phyloP scores from a whole-genome alignment of 140 eudicot genomes.

The Stevia rebaudiana region DNA sequence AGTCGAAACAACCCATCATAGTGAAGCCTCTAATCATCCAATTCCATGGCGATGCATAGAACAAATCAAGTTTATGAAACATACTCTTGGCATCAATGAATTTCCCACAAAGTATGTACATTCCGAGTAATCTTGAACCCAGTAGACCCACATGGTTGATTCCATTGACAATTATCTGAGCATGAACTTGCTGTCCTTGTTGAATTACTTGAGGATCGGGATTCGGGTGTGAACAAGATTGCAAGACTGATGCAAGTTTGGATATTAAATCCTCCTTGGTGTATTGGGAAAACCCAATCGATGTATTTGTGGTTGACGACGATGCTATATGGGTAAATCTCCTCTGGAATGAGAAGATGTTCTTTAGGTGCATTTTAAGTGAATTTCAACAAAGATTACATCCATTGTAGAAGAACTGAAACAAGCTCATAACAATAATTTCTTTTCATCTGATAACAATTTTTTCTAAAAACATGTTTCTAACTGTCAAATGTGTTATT shows the following conservation, averaged over 20 bases:
- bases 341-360: slow-evolving; percentile 20
- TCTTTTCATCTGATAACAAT: no score
- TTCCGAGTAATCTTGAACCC: slow-evolving; percentile 62
- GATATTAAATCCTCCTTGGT: slow-evolving; percentile 45
- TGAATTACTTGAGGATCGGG: slow-evolving; percentile 21
- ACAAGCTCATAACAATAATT: no score
- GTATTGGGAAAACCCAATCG: slow-evolving; percentile 15
- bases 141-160: slow-evolving; percentile 51
- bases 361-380: slow-evolving; percentile 28
- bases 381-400: no score
- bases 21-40: slow-evolving; percentile 83
- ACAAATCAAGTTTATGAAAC: slow-evolving; percentile 48
- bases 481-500: no score
- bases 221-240: slow-evolving; percentile 29
- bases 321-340: slow-evolving; percentile 29
- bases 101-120: slow-evolving; percentile 41
- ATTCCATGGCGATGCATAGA: slow-evolving; percentile 81
- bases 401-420: no score
- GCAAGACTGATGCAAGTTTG: slow-evolving; percentile 44
- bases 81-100: slow-evolving; percentile 39
- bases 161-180: slow-evolving; percentile 60
- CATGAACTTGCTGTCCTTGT: slow-evolving; percentile 59
- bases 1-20: slow-evolving; percentile 48
- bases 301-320: background rate
- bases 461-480: no score